A percentile compares a stretch with the other conserved stretches of the same genome.
phyloP scores from a whole-genome alignment of 768 basidiomycete species.

The Collybia sp. region DNA sequence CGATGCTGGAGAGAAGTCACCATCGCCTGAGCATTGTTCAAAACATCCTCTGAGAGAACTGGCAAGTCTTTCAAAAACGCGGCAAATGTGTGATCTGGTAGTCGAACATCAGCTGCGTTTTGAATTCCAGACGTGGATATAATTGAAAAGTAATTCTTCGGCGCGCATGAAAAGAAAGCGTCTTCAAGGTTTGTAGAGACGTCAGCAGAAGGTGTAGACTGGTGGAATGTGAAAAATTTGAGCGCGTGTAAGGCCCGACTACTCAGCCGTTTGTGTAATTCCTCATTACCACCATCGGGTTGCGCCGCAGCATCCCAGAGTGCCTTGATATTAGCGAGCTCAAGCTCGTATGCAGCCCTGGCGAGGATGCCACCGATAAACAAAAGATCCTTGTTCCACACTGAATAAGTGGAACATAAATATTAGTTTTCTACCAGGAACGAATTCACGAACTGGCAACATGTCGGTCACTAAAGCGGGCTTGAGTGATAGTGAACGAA shows the following conservation, averaged over 20 bases:
- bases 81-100: constrained; percentile 66
- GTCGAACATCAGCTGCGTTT: constrained; percentile 60
- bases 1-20: constrained; percentile 56
- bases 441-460: constrained; percentile 52
- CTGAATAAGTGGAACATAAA: constrained; percentile 23
- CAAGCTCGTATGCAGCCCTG: constrained; percentile 80
- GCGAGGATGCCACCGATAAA: constrained; percentile 80
- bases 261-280: constrained; percentile 46
- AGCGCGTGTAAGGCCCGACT: constrained; percentile 71
- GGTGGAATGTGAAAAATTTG: constrained; percentile 85
- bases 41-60: constrained; percentile 58
- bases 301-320: constrained; percentile 52
- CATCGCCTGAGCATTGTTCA: constrained; percentile 53
- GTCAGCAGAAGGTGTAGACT: constrained; percentile 81
- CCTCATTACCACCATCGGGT: constrained; percentile 21
- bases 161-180: constrained; percentile 72
- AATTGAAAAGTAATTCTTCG: constrained; percentile 52
- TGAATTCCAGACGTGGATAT: constrained; percentile 74
- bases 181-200: constrained; percentile 69
- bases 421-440: too few species aligned
- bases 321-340: constrained; percentile 57
- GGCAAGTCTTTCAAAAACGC: constrained; percentile 78
- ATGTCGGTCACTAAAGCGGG: constrained; percentile 55
- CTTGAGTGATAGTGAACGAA: constrained; percentile 2
- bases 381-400: constrained; percentile 90